Evolutionary conservation across 257 asterid species (phyloP), one percentile per base, ranked within the genome.

Genomic region (Solanum chilense): DNA sequence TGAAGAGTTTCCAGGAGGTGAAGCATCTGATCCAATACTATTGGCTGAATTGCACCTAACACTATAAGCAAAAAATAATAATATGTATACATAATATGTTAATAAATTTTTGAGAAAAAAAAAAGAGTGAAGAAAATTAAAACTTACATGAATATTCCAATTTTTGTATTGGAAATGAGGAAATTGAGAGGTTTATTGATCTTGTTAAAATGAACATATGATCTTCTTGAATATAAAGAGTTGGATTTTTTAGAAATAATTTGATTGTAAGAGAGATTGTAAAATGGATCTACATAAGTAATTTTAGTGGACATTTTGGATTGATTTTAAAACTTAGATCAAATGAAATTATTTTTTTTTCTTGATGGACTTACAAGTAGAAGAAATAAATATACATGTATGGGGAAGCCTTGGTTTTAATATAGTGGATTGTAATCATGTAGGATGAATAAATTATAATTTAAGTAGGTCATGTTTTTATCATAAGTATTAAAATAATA

Each of bases 261-360:
- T 13, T 37, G 47, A 47, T 56, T 33, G n/a, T n/a, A n/a, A n/a
- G n/a, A n/a, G n/a, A n/a, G n/a, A n/a, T n/a, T n/a, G 85, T 27
- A 74, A 84, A 31, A 47, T 84, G 90, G 68, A 66, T 80, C 13
- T 45, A 91, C 60, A 87, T 35, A 82, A 81, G 91, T 52, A 80
- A 89, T 75, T 78, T 87, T 88, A 2, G 86, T 52, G 64, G 88
- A 42, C 93, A 90, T 91, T 80, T 80, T 29, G 41, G 18, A 29
- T 3, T 47, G 20, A 45, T 45, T 44, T 5, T 45, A 45, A 76
- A 45, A 27, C 84, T 45, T 5, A 52, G 66, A 29, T 47, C 12
- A 47, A 49, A 29, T 80, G 29, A 80, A 31, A 47, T 69, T 69
- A 8, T 44, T 78, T 25, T 29, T 12, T 5, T 13, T 75, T 76